Base-by-base conservation (phyloP, 2,329 filamentous ascomycete species). In the Hymenoscyphus fraxineus region DNA sequence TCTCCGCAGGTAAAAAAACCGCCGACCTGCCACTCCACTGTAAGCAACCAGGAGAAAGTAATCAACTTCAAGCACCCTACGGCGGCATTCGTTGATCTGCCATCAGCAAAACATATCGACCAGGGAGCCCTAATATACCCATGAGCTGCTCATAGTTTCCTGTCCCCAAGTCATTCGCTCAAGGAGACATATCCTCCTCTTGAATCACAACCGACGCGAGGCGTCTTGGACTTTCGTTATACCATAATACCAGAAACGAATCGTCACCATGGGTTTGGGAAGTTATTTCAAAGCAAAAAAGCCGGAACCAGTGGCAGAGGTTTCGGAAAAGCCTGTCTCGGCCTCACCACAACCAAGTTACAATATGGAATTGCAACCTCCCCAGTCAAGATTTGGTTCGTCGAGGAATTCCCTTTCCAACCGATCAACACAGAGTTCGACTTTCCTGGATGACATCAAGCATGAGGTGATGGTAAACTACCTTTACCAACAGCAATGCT, bases 401-500 rank as follows among this genome's bases (percentile, higher is more conserved):
- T 81, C 83, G 19, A 81, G 82, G 59, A 80, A 80, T 68, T 88
- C 85, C 0, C 73, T 83, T 39, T 82, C 82, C 0, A 81, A 75
- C 35, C 77, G 66, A 60, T 75, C 73, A n/a, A 75, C 76, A 16
- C 76, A 76, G 58, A 85, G 82, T 72, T 85, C 83, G 47, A 77
- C 82, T 64, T 82, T 88, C 65, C 76, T 90, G 12, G 88, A 91
- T 65, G 88, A 91, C 67, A 89, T 92, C 77, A 91, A 89, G 76
- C 88, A 92, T 73, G 90, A 93, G 76, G 88, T 93, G 66, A 93
- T 93, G 89, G 89, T 91, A 66, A 92, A 91, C 77, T 92, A 91
- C 75, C 80, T 93, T 32, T 92, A 92, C 76, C 90, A 93, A 76
- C 89, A 93, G 74, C 89, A 92, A 77, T 92, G 88, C 73, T 84